Evolutionary conservation across 176 grass and related monocot genomes (phyloP).

Genomic region (Poa annua): DNA sequence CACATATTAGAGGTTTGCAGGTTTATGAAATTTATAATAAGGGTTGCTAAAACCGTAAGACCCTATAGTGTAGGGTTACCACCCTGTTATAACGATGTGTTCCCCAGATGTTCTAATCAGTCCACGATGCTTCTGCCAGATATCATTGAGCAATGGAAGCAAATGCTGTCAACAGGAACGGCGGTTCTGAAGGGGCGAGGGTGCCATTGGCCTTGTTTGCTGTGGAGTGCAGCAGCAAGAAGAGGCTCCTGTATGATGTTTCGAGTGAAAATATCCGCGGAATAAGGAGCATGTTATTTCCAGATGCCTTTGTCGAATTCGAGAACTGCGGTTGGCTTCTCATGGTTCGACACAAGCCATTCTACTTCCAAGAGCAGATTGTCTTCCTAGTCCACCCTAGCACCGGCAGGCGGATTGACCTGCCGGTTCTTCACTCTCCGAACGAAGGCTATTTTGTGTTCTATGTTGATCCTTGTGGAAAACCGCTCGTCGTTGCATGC

Average conservation of each 20-base stretch:
- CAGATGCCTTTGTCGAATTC: constrained; percentile 3
- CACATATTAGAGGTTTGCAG: background rate
- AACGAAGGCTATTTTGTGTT: background rate
- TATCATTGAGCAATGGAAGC: constrained; percentile 2
- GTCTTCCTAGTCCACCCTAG: constrained; percentile 28
- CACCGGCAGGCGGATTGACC: constrained; percentile 24
- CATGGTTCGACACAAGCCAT: constrained; percentile 16
- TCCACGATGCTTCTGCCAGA: background rate
- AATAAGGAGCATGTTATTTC: constrained; percentile 2
- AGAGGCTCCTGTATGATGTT: constrained; percentile 18
- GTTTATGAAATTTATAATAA: background rate
- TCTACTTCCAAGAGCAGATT: constrained; percentile 10
- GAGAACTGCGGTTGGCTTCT: constrained; percentile 36
- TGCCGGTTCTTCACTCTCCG: constrained; percentile 14
- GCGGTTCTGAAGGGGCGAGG: background rate
- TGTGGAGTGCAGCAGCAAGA: constrained; percentile 6
- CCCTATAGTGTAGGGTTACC: background rate
- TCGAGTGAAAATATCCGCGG: background rate
- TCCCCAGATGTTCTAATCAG: background rate
- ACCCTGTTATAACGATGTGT: too few species aligned
- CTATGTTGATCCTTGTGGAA: background rate
- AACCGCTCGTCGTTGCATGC: constrained; percentile 4
- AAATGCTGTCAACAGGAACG: background rate
- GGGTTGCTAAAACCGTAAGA: background rate
- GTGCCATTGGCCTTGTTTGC: constrained; percentile 27